These are phyloP conservation scores for Penicillium soppii DNA, from an alignment of 495 filamentous ascomycete genomes.

Conservation along the genomic window DNA sequence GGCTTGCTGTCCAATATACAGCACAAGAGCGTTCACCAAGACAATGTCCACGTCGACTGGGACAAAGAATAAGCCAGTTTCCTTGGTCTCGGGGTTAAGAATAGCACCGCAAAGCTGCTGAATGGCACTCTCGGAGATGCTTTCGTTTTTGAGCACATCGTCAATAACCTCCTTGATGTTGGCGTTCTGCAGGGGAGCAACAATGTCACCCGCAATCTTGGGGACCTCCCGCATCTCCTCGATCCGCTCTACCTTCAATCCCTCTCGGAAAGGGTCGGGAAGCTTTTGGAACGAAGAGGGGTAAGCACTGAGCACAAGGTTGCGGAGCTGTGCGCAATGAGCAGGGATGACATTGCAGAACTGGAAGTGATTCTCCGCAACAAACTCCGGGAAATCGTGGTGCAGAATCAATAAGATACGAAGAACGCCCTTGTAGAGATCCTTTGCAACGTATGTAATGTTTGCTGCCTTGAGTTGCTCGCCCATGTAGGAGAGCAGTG, in stretches of 20 bases:
- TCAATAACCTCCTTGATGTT: constrained; percentile 71
- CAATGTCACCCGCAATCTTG: constrained; percentile 59
- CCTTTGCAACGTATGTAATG: constrained; percentile 68
- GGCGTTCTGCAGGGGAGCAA: constrained; percentile 54
- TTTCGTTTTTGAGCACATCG: constrained; percentile 56
- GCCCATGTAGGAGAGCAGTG: constrained; percentile 71
- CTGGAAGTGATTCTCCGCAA: constrained; percentile 80
- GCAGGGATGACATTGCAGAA: constrained; percentile 83
- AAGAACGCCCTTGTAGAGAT: constrained; percentile 79
- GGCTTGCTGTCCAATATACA: constrained; percentile 76
- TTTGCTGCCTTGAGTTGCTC: constrained; percentile 73
- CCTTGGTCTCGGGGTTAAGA: constrained; percentile 49
- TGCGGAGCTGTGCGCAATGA: constrained; percentile 85
- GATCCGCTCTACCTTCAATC: constrained; percentile 77
- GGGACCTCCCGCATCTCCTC: constrained; percentile 73
- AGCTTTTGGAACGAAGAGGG: constrained; percentile 73
- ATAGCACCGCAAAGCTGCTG: constrained; percentile 69
- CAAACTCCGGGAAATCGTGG: constrained; percentile 92
- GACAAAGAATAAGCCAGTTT: constrained; percentile 58
- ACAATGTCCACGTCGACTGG: constrained; percentile 66
- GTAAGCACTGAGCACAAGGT: constrained; percentile 81
- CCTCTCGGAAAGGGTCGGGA: constrained; percentile 76
- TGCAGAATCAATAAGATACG: constrained; percentile 82
- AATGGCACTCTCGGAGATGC: constrained; percentile 61
- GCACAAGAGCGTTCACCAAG: constrained; percentile 76